A percentile compares a stretch with the other conserved stretches of the same genome.
Evolutionary conservation across 2,329 filamentous ascomycete genomes (phyloP).

Genomic region (Rhynchosporium graminicola): DNA sequence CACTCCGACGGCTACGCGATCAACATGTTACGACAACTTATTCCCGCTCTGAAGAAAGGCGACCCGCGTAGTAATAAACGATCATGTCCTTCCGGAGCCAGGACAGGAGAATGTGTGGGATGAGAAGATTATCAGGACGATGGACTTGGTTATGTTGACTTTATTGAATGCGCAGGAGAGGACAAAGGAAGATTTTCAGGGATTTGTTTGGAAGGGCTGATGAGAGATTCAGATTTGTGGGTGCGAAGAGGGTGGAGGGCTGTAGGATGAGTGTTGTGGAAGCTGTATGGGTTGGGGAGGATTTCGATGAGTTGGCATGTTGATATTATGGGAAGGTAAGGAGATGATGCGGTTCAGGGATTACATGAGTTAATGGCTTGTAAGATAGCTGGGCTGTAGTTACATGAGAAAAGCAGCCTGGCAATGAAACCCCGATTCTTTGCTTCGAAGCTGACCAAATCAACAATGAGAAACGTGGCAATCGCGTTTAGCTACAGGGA

Average conservation of each 20-base stretch:
- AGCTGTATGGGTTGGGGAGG: slow-evolving; percentile 47
- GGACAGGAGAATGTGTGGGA: slow-evolving; percentile 48
- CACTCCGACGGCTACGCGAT: slow-evolving; percentile 56
- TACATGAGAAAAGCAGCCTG: too few relatives aligned
- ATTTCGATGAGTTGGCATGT: slow-evolving; percentile 23
- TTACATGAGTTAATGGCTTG: too few relatives aligned
- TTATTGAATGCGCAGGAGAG: slow-evolving; percentile 55
- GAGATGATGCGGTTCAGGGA: background rate
- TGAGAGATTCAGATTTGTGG: slow-evolving; percentile 48
- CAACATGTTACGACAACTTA: slow-evolving; percentile 51
- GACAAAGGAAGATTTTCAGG: slow-evolving; percentile 47
- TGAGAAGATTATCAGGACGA: slow-evolving; percentile 49
- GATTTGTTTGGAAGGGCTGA: slow-evolving; percentile 48
- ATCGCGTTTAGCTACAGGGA: too few relatives aligned
- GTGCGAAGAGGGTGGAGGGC: slow-evolving; percentile 45
- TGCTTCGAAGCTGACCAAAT: too few relatives aligned
- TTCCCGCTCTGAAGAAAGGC: slow-evolving; percentile 57
- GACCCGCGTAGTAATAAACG: slow-evolving; percentile 47
- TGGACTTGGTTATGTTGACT: slow-evolving; percentile 55
- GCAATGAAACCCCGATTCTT: too few relatives aligned
- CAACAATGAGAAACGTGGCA: too few relatives aligned
- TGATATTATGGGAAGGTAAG: background rate
- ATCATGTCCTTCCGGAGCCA: slow-evolving; percentile 47
- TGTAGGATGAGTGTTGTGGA: slow-evolving; percentile 53
- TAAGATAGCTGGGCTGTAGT: too few relatives aligned